Evolutionary conservation across 2,329 filamentous ascomycete genomes (phyloP), one percentile per base, ranked within the genome.

Genomic region (Hymenotorrendiella dingleyae): DNA sequence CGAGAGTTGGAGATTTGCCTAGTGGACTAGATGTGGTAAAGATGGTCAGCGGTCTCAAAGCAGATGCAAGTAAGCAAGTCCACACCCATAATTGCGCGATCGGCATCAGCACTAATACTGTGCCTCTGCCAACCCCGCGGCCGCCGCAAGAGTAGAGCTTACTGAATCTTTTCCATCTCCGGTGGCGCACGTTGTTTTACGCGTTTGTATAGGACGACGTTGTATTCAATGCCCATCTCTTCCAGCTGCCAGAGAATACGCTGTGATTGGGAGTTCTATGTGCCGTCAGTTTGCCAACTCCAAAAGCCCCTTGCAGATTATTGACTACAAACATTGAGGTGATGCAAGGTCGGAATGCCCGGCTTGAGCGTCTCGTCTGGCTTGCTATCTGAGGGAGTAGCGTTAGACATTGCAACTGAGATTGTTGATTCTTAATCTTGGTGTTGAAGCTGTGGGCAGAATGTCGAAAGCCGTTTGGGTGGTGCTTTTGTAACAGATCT

Each of bases 1-100:
- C 51, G 52, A 96, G 67, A 33, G 88, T 67, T 0, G 90, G 90
- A 1, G 86, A 87, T 62, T 94, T 94, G 52, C 90, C 90, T 3
- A 95, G 72, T 0, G 86, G 84, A 57, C 38, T 40, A 16, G 14
- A 20, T 9, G 23, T 4, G n/a, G 6, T n/a, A n/a, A n/a, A n/a
- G n/a, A 94, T 86, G 21, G 94, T 67, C 47, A 85, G 72, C 55
- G 22, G n/a, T n/a, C n/a, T n/a, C n/a, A n/a, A n/a, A n/a, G n/a
- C n/a, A n/a, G n/a, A n/a, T n/a, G n/a, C n/a, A n/a, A n/a, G n/a
- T n/a, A n/a, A n/a, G n/a, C n/a, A n/a, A n/a, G n/a, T n/a, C n/a
- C n/a, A n/a, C n/a, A n/a, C n/a, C n/a, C n/a, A n/a, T n/a, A n/a
- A n/a, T n/a, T n/a, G n/a, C n/a, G n/a, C n/a, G n/a, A n/a, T n/a